These are phyloP conservation scores for Lichtheimia ornata DNA, from an alignment of 371 early-diverging fungal species.

Conservation along the genomic window DNA sequence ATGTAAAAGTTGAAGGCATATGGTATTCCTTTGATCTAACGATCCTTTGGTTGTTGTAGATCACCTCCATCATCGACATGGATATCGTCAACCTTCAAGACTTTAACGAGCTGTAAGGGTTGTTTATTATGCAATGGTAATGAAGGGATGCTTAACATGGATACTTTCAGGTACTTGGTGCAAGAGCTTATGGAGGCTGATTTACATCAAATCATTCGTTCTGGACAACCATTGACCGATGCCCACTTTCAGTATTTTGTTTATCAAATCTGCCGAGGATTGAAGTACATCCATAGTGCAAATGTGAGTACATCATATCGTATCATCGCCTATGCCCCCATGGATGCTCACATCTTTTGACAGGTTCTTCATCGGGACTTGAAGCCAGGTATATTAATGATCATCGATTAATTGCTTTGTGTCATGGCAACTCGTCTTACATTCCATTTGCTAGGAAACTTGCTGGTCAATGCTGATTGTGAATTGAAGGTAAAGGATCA, in stretches of 20 bases:
- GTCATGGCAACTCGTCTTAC: neutral
- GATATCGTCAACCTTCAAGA: slow-evolving; percentile 52
- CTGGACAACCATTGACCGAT: slow-evolving; percentile 95
- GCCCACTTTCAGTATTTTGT: slow-evolving; percentile 98
- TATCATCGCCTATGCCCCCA: no score
- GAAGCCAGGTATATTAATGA: slow-evolving; percentile 78
- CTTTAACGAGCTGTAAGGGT: slow-evolving; percentile 84
- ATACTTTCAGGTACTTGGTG: slow-evolving; percentile 67
- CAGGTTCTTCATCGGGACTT: slow-evolving; percentile 90
- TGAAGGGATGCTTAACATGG: no score
- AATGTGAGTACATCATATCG: slow-evolving; percentile 64
- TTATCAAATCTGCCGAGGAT: slow-evolving; percentile 95
- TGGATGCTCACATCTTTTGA: neutral
- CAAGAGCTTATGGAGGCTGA: slow-evolving; percentile 99
- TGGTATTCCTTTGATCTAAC: no score
- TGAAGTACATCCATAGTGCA: slow-evolving; percentile 98
- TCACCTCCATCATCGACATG: slow-evolving; percentile 75
- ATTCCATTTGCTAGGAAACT: slow-evolving; percentile 56
- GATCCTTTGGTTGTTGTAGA: slow-evolving; percentile 43
- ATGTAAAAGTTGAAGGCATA: slow-evolving; percentile 15
- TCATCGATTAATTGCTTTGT: neutral
- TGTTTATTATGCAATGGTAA: no score
- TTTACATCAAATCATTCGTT: slow-evolving; percentile 96
- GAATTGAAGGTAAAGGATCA: slow-evolving; percentile 72
- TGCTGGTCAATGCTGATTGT: slow-evolving; percentile 97